phyloP scores from a whole-genome alignment of 2,329 filamentous ascomycete genomes.

The Alternaria sp. region DNA sequence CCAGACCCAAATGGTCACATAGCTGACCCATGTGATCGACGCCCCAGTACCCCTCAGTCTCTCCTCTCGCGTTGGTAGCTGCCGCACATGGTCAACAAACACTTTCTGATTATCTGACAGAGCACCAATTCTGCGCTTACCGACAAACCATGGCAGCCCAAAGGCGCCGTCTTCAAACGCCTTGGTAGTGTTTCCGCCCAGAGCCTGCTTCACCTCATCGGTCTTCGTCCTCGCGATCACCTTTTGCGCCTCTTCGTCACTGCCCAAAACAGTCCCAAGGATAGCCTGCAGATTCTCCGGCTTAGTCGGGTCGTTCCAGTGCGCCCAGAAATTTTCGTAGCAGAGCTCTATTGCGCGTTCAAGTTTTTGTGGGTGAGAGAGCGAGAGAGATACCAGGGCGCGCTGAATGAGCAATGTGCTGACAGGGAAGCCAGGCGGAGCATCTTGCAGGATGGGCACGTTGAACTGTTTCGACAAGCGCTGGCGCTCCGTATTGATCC shows the following conservation, averaged over 20 bases:
- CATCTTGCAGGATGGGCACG: slow-evolving; percentile 56
- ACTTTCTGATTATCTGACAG: background rate
- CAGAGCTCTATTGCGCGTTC: slow-evolving; percentile 53
- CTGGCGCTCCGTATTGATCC: slow-evolving; percentile 60
- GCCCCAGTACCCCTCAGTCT: slow-evolving; percentile 64
- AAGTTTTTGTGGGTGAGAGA: slow-evolving; percentile 52
- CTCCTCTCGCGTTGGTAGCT: slow-evolving; percentile 61
- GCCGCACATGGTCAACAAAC: slow-evolving; percentile 13
- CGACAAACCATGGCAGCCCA: slow-evolving; percentile 65
- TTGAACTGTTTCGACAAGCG: slow-evolving; percentile 62
- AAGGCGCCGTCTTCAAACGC: slow-evolving; percentile 64
- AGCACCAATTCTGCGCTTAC: slow-evolving; percentile 26
- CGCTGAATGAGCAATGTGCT: slow-evolving; percentile 61
- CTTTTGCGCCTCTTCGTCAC: slow-evolving; percentile 50
- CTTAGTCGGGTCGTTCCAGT: slow-evolving; percentile 54
- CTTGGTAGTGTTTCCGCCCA: slow-evolving; percentile 58
- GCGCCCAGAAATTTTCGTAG: slow-evolving; percentile 60
- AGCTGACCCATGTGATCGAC: slow-evolving; percentile 66
- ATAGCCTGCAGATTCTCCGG: slow-evolving; percentile 54
- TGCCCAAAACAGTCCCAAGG: slow-evolving; percentile 56
- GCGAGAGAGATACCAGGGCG: slow-evolving; percentile 57
- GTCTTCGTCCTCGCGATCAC: slow-evolving; percentile 49
- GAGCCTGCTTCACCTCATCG: slow-evolving; percentile 54
- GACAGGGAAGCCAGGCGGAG: slow-evolving; percentile 61
- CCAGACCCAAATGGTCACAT: slow-evolving; percentile 59